These are phyloP conservation scores for Populus pruinosa DNA, from an alignment of 345 rosid species.

Conservation along the genomic window DNA sequence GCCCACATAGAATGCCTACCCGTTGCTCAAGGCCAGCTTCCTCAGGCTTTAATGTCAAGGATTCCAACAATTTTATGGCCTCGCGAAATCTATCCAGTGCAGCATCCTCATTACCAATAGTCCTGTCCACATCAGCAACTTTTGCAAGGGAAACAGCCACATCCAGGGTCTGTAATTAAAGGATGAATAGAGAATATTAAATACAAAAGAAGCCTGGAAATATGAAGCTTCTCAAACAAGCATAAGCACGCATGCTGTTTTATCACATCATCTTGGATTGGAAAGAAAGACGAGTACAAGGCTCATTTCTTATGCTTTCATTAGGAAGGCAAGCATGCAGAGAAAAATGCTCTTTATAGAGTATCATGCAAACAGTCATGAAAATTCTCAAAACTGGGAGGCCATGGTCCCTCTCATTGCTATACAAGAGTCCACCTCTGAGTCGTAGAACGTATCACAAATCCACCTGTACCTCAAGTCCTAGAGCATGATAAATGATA, in stretches of 20 bases:
- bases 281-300: not conserved
- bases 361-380: not conserved
- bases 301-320: not conserved
- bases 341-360: not conserved
- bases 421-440: not conserved
- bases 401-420: not conserved
- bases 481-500: not conserved
- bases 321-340: not conserved
- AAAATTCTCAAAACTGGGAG: not conserved
- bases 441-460: not conserved
- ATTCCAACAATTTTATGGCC: constrained; percentile 71
- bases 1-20: constrained; percentile 36
- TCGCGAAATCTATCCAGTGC: constrained; percentile 72
- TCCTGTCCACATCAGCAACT: constrained; percentile 87
- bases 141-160: constrained; percentile 90
- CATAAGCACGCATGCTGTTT: not conserved
- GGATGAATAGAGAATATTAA: not conserved
- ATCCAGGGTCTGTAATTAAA: constrained; percentile 49
- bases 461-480: not conserved
- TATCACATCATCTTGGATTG: not conserved
- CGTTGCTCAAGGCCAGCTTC: constrained; percentile 72
- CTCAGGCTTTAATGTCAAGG: constrained; percentile 59
- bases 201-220: not conserved
- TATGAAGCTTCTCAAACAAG: not conserved
- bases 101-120: constrained; percentile 57